phyloP scores from a whole-genome alignment of 306 rosid species.

The Leucaena leucocephala region DNA sequence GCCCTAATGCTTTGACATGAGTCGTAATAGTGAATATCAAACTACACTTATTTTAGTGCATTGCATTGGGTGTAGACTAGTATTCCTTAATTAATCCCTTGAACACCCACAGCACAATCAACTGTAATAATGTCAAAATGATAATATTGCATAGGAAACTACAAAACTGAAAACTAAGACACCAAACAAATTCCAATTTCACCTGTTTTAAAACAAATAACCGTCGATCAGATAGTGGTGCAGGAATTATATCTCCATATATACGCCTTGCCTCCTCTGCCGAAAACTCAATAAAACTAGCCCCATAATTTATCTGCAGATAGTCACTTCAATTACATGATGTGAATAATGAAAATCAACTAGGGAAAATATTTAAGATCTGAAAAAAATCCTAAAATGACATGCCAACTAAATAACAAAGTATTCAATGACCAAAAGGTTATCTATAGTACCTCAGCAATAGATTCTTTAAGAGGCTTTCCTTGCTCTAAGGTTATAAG shows the following conservation, averaged over 20 bases:
- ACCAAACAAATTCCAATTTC: conserved; percentile 32
- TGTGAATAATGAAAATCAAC: conserved; percentile 27
- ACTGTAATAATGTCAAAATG: conserved; percentile 6
- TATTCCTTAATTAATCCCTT: not conserved
- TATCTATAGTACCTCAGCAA: conserved; percentile 74
- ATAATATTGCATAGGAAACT: conserved; percentile 4
- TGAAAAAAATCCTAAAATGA: conserved; percentile 26
- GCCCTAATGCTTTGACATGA: conserved; percentile 22
- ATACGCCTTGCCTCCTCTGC: conserved; percentile 94
- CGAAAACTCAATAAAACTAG: conserved; percentile 85
- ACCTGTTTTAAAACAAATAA: conserved; percentile 94
- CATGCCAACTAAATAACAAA: conserved; percentile 9
- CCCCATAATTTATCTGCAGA: conserved; percentile 74
- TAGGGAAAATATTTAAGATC: conserved; percentile 19
- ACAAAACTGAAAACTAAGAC: conserved; percentile 25
- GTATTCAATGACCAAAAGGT: conserved; percentile 29
- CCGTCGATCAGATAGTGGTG: conserved; percentile 81
- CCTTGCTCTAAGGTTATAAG: conserved; percentile 99
- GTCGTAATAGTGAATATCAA: conserved; percentile 24
- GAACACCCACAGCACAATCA: not conserved
- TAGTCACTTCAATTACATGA: conserved; percentile 29
- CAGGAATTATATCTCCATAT: conserved; percentile 93
- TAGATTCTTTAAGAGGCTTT: conserved; percentile 87
- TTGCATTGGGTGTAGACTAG: not conserved
- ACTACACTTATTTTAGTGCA: conserved; percentile 15